phyloP scores from a whole-genome alignment of 345 rosid genomes.

The Cochlearia excelsa region DNA sequence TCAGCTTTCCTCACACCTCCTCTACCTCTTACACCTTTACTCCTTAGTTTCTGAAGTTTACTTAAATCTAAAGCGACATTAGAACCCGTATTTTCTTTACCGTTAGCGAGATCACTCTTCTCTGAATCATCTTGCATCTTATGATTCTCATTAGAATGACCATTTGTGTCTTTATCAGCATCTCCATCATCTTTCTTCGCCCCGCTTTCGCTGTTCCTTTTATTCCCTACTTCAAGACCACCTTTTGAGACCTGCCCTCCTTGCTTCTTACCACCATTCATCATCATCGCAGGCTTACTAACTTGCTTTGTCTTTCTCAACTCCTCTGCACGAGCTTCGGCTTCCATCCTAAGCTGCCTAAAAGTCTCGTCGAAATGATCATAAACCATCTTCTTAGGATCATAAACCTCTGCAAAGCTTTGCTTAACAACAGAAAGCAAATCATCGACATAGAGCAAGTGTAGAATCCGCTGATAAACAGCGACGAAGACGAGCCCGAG shows the following conservation, averaged over 20 bases:
- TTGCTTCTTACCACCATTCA: slow-evolving; percentile 52
- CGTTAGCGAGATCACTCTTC: slow-evolving; percentile 51
- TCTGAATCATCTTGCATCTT: slow-evolving; percentile 45
- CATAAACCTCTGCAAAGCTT: slow-evolving; percentile 72
- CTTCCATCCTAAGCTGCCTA: slow-evolving; percentile 92
- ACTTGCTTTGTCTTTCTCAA: slow-evolving; percentile 66
- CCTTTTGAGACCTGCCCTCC: slow-evolving; percentile 57
- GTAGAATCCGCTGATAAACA: slow-evolving; percentile 91
- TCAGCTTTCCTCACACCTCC: slow-evolving; percentile 64
- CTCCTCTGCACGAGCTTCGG: slow-evolving; percentile 87
- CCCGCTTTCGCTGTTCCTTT: slow-evolving; percentile 39
- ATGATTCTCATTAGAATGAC: slow-evolving; percentile 53
- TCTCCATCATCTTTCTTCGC: slow-evolving; percentile 58
- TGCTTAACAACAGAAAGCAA: slow-evolving; percentile 71
- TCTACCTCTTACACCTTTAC: slow-evolving; percentile 64
- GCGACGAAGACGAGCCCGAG: slow-evolving; percentile 97
- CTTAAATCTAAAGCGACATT: slow-evolving; percentile 74
- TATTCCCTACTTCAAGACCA: slow-evolving; percentile 62
- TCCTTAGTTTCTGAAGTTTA: slow-evolving; percentile 82
- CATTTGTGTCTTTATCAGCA: slow-evolving; percentile 53
- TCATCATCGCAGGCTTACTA: slow-evolving; percentile 39
- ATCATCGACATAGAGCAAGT: slow-evolving; percentile 87
- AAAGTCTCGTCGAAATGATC: slow-evolving; percentile 74
- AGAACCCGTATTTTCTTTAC: slow-evolving; percentile 75
- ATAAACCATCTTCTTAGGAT: slow-evolving; percentile 60